phyloP scores from a whole-genome alignment of 768 basidiomycete genomes.

The Terana coerulea region DNA sequence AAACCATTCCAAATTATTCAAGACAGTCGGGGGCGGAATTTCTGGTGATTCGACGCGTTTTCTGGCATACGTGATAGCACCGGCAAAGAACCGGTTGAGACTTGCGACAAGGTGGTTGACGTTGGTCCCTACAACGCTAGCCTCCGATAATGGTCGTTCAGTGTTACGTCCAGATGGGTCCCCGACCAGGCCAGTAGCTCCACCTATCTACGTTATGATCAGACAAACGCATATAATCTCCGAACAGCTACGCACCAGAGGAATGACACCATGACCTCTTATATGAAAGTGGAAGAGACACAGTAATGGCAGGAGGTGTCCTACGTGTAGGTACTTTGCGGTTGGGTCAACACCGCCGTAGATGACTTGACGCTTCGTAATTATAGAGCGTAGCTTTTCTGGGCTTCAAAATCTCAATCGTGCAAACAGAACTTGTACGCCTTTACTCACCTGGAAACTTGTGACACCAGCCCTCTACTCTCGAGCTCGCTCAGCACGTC shows the following conservation, averaged over 20 bases:
- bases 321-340: constrained; percentile 84
- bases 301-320: constrained; percentile 88
- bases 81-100: constrained; percentile 68
- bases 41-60: constrained; percentile 24
- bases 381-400: constrained; percentile 5
- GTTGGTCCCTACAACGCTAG: constrained; percentile 60
- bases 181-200: constrained; percentile 93
- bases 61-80: constrained; percentile 59
- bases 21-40: constrained; percentile 34
- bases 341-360: constrained; percentile 96
- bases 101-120: constrained; percentile 57
- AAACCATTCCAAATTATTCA: constrained; percentile 80
- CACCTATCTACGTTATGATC: constrained; percentile 72
- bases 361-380: constrained; percentile 41
- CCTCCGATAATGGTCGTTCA: constrained; percentile 71
- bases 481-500: constrained; percentile 12
- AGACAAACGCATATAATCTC: constrained; percentile 3
- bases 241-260: constrained; percentile 59
- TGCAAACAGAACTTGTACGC: background rate
- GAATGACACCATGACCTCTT: constrained; percentile 78
- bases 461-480: constrained; percentile 11
- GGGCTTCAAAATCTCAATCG: background rate
- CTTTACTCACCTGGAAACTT: constrained; percentile 14
- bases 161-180: constrained; percentile 89
- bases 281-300: constrained; percentile 84